Percentiles rank a stretch among this genome's conserved stretches.
Conservation (phyloP, 1,139 yeast species). For the Yamadazyma siamensis region DNA sequence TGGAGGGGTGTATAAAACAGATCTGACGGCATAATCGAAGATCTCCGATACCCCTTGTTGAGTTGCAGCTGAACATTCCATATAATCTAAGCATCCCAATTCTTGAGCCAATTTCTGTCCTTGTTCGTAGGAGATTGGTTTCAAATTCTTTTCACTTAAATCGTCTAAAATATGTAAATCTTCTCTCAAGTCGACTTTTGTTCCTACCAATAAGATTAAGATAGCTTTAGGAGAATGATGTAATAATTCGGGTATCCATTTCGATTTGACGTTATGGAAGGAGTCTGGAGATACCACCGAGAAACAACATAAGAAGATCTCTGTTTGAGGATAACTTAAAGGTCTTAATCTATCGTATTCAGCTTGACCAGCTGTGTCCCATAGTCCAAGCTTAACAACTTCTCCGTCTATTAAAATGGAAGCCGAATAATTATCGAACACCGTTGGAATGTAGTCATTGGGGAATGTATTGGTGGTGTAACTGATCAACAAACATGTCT, state of each 20-base stretch:
- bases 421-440: slow-evolving; percentile 86
- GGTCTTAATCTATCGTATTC: slow-evolving; percentile 93
- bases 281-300: slow-evolving; percentile 82
- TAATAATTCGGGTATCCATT: slow-evolving; percentile 86
- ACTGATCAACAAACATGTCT: slow-evolving; percentile 82
- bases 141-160: slow-evolving; percentile 57
- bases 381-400: slow-evolving; percentile 76
- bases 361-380: slow-evolving; percentile 99
- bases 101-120: slow-evolving; percentile 70
- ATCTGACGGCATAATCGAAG: slow-evolving; percentile 75
- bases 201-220: slow-evolving; percentile 77
- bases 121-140: slow-evolving; percentile 61
- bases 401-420: slow-evolving; percentile 81
- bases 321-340: slow-evolving; percentile 88
- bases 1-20: slow-evolving; percentile 60
- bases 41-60: slow-evolving; percentile 83
- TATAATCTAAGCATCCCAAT: slow-evolving; percentile 67
- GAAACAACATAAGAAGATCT: slow-evolving; percentile 82
- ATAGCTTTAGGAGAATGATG: slow-evolving; percentile 81
- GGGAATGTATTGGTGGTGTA: slow-evolving; percentile 95
- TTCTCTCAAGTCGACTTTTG: slow-evolving; percentile 81
- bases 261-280: slow-evolving; percentile 67
- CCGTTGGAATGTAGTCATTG: slow-evolving; percentile 92
- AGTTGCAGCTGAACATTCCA: slow-evolving; percentile 93
- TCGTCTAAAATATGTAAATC: slow-evolving; percentile 75